Evolutionary conservation across 2,329 filamentous ascomycete species (phyloP).

Genomic region (Colletotrichum sansevieriae): DNA sequence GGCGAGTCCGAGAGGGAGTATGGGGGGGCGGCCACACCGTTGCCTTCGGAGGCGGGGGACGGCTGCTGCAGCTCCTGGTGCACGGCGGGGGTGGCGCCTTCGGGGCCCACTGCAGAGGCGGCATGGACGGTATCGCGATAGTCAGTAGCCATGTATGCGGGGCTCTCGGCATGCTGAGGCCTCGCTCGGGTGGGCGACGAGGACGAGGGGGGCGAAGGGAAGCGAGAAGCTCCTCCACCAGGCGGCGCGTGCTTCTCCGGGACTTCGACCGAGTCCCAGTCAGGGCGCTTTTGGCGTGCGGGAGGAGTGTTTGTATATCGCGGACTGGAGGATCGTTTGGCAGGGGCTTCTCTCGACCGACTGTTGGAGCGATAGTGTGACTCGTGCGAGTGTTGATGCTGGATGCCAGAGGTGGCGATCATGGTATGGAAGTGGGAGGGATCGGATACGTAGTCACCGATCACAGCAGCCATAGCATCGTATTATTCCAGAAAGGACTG

Average conservation of each 20-base stretch:
- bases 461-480: slow-evolving; percentile 73
- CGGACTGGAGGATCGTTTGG: slow-evolving; percentile 49
- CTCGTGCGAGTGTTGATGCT: slow-evolving; percentile 62
- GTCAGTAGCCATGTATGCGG: slow-evolving; percentile 64
- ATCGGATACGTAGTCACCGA: slow-evolving; percentile 81
- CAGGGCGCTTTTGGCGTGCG: slow-evolving; percentile 37
- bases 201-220: slow-evolving; percentile 68
- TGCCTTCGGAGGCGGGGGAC: slow-evolving; percentile 53
- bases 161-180: slow-evolving; percentile 56
- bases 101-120: slow-evolving; percentile 21
- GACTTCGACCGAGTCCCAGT: slow-evolving; percentile 33
- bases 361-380: slow-evolving; percentile 56
- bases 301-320: slow-evolving; percentile 43
- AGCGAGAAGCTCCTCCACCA: slow-evolving; percentile 59
- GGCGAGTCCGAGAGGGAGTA: slow-evolving; percentile 46
- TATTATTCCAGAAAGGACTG: slow-evolving; percentile 42
- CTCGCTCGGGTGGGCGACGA: slow-evolving; percentile 59
- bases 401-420: slow-evolving; percentile 66
- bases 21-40: slow-evolving; percentile 44
- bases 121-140: slow-evolving; percentile 36
- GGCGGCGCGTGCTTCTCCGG: slow-evolving; percentile 46
- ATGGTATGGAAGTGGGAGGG: slow-evolving; percentile 78
- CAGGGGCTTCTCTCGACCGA: slow-evolving; percentile 47
- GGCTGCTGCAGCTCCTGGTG: slow-evolving; percentile 49
- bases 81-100: slow-evolving; percentile 41